Evolutionary conservation across 768 basidiomycete genomes (phyloP).

Genomic region (Xanthoconium purpureum): DNA sequence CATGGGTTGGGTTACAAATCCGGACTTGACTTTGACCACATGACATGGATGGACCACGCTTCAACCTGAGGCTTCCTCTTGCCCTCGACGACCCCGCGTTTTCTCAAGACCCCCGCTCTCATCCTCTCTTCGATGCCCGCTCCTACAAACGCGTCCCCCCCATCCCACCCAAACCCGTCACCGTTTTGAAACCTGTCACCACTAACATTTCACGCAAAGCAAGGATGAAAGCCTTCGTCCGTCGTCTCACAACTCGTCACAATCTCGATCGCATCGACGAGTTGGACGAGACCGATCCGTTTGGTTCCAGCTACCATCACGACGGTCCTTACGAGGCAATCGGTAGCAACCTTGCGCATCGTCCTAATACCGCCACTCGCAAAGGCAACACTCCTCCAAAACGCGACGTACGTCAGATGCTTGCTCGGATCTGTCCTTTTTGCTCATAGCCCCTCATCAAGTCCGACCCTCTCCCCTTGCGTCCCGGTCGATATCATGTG

Average conservation of each 20-base stretch:
- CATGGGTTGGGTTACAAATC: slow-evolving; percentile 2
- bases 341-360: slow-evolving; percentile 20
- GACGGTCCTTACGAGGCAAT: slow-evolving; percentile 73
- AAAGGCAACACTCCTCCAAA: slow-evolving; percentile 2
- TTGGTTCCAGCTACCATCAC: slow-evolving; percentile 63
- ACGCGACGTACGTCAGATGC: slow-evolving; percentile 22
- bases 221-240: slow-evolving; percentile 28
- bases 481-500: slow-evolving; percentile 16
- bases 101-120: slow-evolving; percentile 50
- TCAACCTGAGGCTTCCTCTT: not conserved
- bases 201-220: slow-evolving; percentile 11
- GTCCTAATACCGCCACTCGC: slow-evolving; percentile 3
- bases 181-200: not conserved
- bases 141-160: slow-evolving; percentile 2
- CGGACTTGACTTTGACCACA: not conserved
- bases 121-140: slow-evolving; percentile 39
- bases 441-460: slow-evolving; percentile 12
- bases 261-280: slow-evolving; percentile 72
- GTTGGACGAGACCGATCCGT: slow-evolving; percentile 71
- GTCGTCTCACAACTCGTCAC: slow-evolving; percentile 23
- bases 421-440: not conserved
- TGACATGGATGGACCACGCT: not conserved
- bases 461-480: slow-evolving; percentile 11
- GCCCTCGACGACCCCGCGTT: slow-evolving; percentile 56
- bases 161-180: not conserved